Evolutionary conservation across 2,329 filamentous ascomycete genomes (phyloP).

Genomic region (Meredithiella fracta): DNA sequence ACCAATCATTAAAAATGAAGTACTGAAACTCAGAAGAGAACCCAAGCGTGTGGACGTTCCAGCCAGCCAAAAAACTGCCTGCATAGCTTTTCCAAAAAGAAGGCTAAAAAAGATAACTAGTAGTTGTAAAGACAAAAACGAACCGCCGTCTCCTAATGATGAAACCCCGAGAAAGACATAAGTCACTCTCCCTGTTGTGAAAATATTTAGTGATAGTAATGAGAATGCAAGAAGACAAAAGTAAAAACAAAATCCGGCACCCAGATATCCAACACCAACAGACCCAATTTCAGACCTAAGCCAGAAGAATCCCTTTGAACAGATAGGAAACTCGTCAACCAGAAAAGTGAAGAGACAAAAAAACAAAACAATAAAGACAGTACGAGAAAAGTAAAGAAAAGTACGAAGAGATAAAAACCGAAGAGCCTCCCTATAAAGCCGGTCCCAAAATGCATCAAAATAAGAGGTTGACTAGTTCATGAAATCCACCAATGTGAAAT

Average conservation of each 20-base stretch:
- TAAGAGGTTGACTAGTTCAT: not conserved
- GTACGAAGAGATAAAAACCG: conserved; percentile 4
- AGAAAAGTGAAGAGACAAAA: conserved; percentile 5
- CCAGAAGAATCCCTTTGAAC: not conserved
- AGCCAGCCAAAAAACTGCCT: not conserved
- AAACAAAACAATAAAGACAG: conserved; percentile 7
- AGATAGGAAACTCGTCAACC: conserved; percentile 8
- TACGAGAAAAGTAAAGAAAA: conserved; percentile 8
- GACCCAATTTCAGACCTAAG: not conserved
- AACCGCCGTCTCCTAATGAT: not conserved
- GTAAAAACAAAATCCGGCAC: conserved; percentile 5
- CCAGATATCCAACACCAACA: conserved; percentile 5
- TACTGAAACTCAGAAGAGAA: not conserved
- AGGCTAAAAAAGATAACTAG: not conserved
- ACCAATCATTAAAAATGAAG: conserved; percentile 1
- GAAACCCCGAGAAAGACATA: not conserved
- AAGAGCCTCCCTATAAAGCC: conserved; percentile 14
- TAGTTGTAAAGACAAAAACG: not conserved
- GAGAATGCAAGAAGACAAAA: not conserved
- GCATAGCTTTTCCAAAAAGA: not conserved
- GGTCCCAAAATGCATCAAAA: conserved; percentile 10
- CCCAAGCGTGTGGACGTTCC: conserved; percentile 1
- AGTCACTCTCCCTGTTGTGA: not conserved
- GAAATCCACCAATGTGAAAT: conserved; percentile 6
- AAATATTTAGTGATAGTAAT: conserved; percentile 6